Evolutionary conservation across 2,329 filamentous ascomycete species (phyloP), one percentile per base, ranked within the genome.

Genomic region (Xylariaceae sp.): DNA sequence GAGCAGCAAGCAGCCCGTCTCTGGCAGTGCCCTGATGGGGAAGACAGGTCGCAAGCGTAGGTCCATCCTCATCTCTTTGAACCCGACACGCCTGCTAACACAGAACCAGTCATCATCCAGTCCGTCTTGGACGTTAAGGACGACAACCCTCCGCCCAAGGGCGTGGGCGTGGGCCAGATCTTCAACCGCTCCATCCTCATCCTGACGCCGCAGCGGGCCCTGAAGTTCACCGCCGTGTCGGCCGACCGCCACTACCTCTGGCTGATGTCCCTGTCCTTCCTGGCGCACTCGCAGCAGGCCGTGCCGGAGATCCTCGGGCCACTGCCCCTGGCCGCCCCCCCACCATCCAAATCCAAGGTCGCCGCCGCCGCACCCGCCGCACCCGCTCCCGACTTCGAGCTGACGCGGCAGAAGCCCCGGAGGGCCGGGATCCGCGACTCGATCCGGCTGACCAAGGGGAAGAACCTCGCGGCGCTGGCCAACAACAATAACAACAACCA

Each of bases 121-220:
- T 95, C 92, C 8, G 92, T 98, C 4, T 71, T 98, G 19, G 92
- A 98, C 51, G 92, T 98, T 44, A 93, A 93, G 59, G 92, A 98
- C 49, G 87, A 92, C 52, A 94, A 92, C 42, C 77, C 86, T 5
- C 58, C 85, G 24, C 90, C 90, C 1, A 92, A 83, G 56, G 82
- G 81, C 33, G 62, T 70, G 56, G 81, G 81, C 33, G 62, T 70
- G 25, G 61, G 53, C 5, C 58, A 67, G 15, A 64, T 87, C 8
- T 96, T 95, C 65, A 87, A 93, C 60, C 80, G 92, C 33, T 96
- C 92, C 0, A 96, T 98, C 47, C 64, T 98, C 30, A 94, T 98
- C 45, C 61, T 98, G 31, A 98, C 92, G 4, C 90, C 92, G 1
- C 83, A 94, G 49, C 77, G 92, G 48, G 92, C 92, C 1, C 70